A percentile compares a stretch with the other conserved stretches of the same genome.
These are phyloP conservation scores for Hypholoma fasciculare DNA, from an alignment of 768 basidiomycete species.

Conservation along the genomic window DNA sequence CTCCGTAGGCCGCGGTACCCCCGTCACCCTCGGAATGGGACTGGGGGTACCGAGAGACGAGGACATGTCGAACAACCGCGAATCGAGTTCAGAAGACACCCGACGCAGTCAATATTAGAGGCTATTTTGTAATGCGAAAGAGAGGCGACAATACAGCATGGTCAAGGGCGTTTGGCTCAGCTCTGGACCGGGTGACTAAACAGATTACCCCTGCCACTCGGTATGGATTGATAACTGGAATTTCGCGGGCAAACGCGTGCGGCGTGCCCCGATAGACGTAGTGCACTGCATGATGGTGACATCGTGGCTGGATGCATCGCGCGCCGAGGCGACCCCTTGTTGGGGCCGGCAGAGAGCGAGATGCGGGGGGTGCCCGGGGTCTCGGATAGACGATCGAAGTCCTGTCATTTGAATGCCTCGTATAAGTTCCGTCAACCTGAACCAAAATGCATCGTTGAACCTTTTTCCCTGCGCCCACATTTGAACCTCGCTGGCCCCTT, in stretches of 20 bases:
- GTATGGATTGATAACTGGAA: neutral
- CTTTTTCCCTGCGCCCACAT: conserved; percentile 45
- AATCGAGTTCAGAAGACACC: conserved; percentile 11
- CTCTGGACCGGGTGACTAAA: conserved; percentile 11
- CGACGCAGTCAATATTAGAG: neutral
- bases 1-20: conserved; percentile 12
- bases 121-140: conserved; percentile 1
- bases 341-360: conserved; percentile 5
- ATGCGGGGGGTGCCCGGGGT: conserved; percentile 35
- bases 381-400: conserved; percentile 42
- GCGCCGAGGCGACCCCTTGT: neutral
- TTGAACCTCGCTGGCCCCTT: conserved; percentile 11
- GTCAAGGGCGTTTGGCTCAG: conserved; percentile 1
- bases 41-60: neutral
- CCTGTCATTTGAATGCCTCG: conserved; percentile 45
- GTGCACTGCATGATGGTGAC: no score
- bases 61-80: conserved; percentile 5
- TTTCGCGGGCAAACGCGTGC: neutral
- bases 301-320: neutral
- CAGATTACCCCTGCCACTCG: conserved; percentile 19
- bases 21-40: conserved; percentile 23
- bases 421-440: conserved; percentile 63
- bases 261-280: no score
- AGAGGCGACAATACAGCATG: neutral
- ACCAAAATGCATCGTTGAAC: conserved; percentile 44